Conservation (phyloP, 345 rosid species). For the Murraya paniculata region DNA sequence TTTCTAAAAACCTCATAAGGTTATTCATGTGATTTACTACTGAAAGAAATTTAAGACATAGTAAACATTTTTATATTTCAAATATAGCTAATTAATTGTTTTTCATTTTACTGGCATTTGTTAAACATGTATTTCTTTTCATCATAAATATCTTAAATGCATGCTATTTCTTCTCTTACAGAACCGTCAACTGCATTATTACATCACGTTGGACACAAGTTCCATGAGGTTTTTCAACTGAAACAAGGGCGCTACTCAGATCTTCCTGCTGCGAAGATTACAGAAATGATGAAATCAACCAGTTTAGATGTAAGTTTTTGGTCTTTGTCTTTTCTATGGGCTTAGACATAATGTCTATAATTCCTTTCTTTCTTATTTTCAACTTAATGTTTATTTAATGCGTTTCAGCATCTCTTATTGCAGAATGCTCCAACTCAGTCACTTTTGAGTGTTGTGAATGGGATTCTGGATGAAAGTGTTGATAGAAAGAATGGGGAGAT, state of each 20-base stretch:
- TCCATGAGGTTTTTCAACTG: constrained; percentile 85
- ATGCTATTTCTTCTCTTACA: constrained; percentile 18
- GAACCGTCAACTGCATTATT: constrained; percentile 53
- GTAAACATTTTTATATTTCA: not conserved
- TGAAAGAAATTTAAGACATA: not conserved
- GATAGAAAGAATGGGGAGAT: constrained; percentile 78
- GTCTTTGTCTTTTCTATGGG: not conserved
- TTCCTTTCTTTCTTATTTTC: constrained; percentile 1
- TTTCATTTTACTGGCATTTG: not conserved
- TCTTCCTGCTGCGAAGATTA: constrained; percentile 72
- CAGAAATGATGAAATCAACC: constrained; percentile 87
- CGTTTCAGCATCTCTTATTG: constrained; percentile 23
- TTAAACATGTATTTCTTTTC: not conserved
- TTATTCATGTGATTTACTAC: not conserved
- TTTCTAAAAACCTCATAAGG: not conserved
- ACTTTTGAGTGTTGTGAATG: constrained; percentile 79
- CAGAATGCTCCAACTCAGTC: constrained; percentile 98
- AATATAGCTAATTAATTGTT: not conserved
- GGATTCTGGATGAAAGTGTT: constrained; percentile 85
- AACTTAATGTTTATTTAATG: constrained; percentile 5
- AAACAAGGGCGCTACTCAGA: constrained; percentile 82
- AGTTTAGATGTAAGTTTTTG: constrained; percentile 61
- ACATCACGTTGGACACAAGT: constrained; percentile 69
- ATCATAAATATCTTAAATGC: not conserved
- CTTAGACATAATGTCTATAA: not conserved